Base-by-base conservation (phyloP, 345 rosid genomes). In the Salix koriyanagi region DNA sequence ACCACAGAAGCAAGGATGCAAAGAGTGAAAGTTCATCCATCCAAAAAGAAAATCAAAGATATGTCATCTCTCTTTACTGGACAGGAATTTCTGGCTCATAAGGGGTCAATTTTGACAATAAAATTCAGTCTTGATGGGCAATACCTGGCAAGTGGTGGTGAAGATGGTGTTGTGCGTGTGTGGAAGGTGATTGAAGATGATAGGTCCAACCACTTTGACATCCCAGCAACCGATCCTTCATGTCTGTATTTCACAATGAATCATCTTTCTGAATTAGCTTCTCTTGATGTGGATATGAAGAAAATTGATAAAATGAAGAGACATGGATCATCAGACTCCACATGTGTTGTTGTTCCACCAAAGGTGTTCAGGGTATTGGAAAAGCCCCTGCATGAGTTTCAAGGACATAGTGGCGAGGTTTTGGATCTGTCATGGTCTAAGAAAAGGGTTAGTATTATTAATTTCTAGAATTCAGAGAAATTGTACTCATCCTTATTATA, bases 381-480 rank as follows among this genome's bases (percentile, higher is more conserved):
- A 85, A 88, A 85, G 77, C 93, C 94, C 76, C 83, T 85, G 82
- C 91, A 89, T 37, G 91, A 89, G 85, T 89, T 90, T 77, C 86
- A 54, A 46, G 97, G 94, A 70, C 97, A 92, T 80, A 68, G 7
- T 6, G 84, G 86, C 34, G 96, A 91, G 79, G 83, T 92, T 75
- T 86, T 92, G 87, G 92, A 89, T 86, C 91, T 92, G 75, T 81
- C 96, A 1, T 92, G 97, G 97, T 92, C 97, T 14, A 86, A 84
- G 79, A 85, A 85, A 81, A 89, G 90, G 90, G 97, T 92, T 68
- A 87, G 87, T 79, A 42, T 65, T 68, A 67, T 21, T n/a, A 67
- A 41, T 5, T 39, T 41, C 32, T 25, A 41, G 32, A 58, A 23
- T 58, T 58, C 28, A 58, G 28, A n/a, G 64, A 58, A 8, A 10